Evolutionary conservation across 2,329 filamentous ascomycete species (phyloP).

Genomic region (Botrytis deweyae): DNA sequence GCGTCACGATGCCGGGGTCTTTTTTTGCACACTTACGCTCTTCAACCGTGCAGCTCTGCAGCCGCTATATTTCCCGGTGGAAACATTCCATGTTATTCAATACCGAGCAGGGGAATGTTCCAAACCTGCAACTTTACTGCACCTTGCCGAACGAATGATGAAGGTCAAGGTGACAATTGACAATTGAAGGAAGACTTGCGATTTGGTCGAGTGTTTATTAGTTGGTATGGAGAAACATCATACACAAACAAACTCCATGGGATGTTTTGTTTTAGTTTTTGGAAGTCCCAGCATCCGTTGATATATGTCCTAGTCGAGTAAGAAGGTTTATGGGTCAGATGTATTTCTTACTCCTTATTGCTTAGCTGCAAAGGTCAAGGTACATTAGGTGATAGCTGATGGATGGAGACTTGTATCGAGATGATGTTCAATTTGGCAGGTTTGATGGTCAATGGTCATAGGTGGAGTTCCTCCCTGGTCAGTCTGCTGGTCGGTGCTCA

Average conservation of each 20-base stretch:
- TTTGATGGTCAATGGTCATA: slow-evolving; percentile 13
- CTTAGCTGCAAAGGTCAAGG: slow-evolving; percentile 2
- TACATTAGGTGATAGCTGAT: background rate
- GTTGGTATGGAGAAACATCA: slow-evolving; percentile 9
- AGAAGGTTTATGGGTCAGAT: background rate
- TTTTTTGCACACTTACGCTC: background rate
- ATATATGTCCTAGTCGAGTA: background rate
- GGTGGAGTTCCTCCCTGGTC: slow-evolving; percentile 9
- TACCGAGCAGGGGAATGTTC: slow-evolving; percentile 21
- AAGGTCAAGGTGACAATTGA: slow-evolving; percentile 12
- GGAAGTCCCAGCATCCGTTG: background rate
- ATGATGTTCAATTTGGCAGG: slow-evolving; percentile 13
- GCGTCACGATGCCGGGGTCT: slow-evolving; percentile 15
- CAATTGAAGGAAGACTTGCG: slow-evolving; percentile 22
- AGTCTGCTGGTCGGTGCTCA: slow-evolving; percentile 18
- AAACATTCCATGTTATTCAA: slow-evolving; percentile 20
- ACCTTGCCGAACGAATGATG: slow-evolving; percentile 13
- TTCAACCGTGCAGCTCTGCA: slow-evolving; percentile 19
- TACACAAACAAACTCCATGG: slow-evolving; percentile 10
- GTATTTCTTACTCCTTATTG: slow-evolving; percentile 3
- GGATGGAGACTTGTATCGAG: slow-evolving; percentile 6
- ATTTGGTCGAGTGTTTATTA: slow-evolving; percentile 15
- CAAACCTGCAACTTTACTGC: slow-evolving; percentile 20
- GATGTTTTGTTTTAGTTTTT: slow-evolving; percentile 8
- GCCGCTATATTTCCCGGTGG: slow-evolving; percentile 22